Evolutionary conservation across 345 rosid species (phyloP), one percentile per base, ranked within the genome.

Genomic region (Combretum micranthum): DNA sequence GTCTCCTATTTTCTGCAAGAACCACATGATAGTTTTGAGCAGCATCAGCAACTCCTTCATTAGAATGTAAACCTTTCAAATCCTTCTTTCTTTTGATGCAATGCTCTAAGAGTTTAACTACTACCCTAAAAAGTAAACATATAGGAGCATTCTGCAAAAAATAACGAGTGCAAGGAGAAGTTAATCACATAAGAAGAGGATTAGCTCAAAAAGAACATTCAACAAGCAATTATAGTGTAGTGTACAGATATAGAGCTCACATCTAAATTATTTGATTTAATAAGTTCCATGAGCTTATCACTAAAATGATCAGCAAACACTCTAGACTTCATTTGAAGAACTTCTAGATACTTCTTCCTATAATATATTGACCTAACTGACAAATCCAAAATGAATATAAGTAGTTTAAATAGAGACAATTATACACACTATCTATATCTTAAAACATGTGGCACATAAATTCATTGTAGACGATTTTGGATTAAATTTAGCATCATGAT

Each of bases 21-120:
- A 85, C 84, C 2, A 65, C 56, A 72, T 85, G 95, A 62, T 93
- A 93, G 68, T 79, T 87, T 69, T 79, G 83, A 2, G 99, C 92
- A 69, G 95, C 96, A 67, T 89, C 85, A 52, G 69, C 78, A 55
- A 93, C 70, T 67, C 84, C 88, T 77, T 78, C 83, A 64, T 89
- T 52, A 59, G 44, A 39, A 16, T 61, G 61, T 54, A 61, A 68
- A 44, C 59, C 63, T 20, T 95, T 61, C 80, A 93, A 96, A 64
- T 86, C 86, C 62, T 79, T 79, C 76, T 80, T 81, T 64, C 78
- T 85, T 71, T 78, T 83, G 46, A 76, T 56, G 64, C 77, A 76
- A 65, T 81, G 97, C 64, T 83, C 91, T 67, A 93, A 70, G 68
- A 89, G 77, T 70, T 59, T 70, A 55, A 75, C 80, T 67, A 81